A percentile compares a stretch with the other conserved stretches of the same genome.
Evolutionary conservation across 176 grass and related monocot genomes (phyloP).

Genomic region (Avena insularis): DNA sequence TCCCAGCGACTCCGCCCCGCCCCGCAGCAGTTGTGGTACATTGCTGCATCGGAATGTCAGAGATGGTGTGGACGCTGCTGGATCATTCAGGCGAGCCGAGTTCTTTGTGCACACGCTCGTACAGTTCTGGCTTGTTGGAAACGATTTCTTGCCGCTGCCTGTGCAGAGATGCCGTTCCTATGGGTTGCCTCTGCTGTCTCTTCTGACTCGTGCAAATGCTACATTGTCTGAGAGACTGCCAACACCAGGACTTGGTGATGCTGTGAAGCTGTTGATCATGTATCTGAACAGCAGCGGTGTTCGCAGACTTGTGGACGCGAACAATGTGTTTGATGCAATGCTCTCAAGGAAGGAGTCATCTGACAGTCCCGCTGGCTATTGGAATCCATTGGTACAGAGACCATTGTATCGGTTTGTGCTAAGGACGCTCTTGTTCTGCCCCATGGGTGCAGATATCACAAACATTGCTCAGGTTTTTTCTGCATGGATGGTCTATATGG

Average conservation of each 20-base stretch:
- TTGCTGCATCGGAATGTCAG: slow-evolving; percentile 48
- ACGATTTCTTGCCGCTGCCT: slow-evolving; percentile 80
- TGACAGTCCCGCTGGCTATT: slow-evolving; percentile 48
- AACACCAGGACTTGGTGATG: slow-evolving; percentile 66
- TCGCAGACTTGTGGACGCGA: neutral
- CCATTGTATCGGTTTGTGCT: slow-evolving; percentile 84
- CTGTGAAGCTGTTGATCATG: slow-evolving; percentile 71
- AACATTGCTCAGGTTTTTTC: slow-evolving; percentile 69
- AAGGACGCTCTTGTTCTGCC: slow-evolving; percentile 84
- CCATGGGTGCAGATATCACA: slow-evolving; percentile 59
- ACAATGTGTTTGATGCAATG: slow-evolving; percentile 43
- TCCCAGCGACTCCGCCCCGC: slow-evolving; percentile 44
- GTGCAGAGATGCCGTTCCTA: slow-evolving; percentile 42
- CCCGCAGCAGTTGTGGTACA: slow-evolving; percentile 29
- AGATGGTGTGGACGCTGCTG: slow-evolving; percentile 34
- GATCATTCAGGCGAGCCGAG: slow-evolving; percentile 57
- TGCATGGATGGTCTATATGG: slow-evolving; percentile 81
- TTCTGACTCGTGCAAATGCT: neutral
- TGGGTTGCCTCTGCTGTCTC: slow-evolving; percentile 37
- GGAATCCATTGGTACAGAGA: slow-evolving; percentile 72
- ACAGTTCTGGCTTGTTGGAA: slow-evolving; percentile 91
- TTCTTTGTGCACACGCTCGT: slow-evolving; percentile 70
- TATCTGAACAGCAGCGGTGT: slow-evolving; percentile 55
- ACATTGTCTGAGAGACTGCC: slow-evolving; percentile 53
- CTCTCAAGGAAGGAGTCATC: slow-evolving; percentile 35